Conservation (phyloP, 148 eudicot genomes). For the Simmondsia chinensis region DNA sequence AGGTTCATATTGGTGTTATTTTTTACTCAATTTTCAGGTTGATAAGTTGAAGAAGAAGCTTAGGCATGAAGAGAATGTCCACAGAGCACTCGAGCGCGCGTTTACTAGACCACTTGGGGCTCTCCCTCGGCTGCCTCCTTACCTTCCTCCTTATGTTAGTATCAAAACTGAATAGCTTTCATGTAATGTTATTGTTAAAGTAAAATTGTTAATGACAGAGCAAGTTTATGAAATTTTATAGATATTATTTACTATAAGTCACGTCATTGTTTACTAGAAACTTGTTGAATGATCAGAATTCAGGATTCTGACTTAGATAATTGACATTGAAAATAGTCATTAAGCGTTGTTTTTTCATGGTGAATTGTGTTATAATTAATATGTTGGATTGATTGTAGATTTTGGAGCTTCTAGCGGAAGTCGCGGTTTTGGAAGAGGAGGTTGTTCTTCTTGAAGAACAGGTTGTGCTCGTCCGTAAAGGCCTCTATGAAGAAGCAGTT, state of each 20-base stretch:
- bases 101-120: slow-evolving; percentile 68
- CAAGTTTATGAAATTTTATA: too few relatives aligned
- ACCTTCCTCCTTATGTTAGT: slow-evolving; percentile 70
- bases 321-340: too few relatives aligned
- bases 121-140: slow-evolving; percentile 77
- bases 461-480: slow-evolving; percentile 54
- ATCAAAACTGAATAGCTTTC: not conserved
- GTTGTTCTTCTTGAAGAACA: slow-evolving; percentile 77
- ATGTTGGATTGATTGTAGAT: slow-evolving; percentile 32
- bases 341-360: not conserved
- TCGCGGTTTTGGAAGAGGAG: slow-evolving; percentile 86
- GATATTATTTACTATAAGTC: too few relatives aligned
- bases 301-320: too few relatives aligned
- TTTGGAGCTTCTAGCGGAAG: slow-evolving; percentile 76
- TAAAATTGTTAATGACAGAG: too few relatives aligned
- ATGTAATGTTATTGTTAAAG: not conserved
- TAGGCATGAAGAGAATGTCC: slow-evolving; percentile 71
- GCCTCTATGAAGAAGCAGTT: slow-evolving; percentile 53
- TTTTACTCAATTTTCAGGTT: slow-evolving; percentile 31
- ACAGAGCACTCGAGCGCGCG: slow-evolving; percentile 69
- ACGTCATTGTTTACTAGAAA: too few relatives aligned
- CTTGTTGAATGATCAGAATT: too few relatives aligned
- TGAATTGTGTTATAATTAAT: slow-evolving; percentile 6
- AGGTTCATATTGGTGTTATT: not conserved
- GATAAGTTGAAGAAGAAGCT: slow-evolving; percentile 72